These are phyloP conservation scores for Calocera viscosa DNA, from an alignment of 768 basidiomycete genomes.

Conservation along the genomic window DNA sequence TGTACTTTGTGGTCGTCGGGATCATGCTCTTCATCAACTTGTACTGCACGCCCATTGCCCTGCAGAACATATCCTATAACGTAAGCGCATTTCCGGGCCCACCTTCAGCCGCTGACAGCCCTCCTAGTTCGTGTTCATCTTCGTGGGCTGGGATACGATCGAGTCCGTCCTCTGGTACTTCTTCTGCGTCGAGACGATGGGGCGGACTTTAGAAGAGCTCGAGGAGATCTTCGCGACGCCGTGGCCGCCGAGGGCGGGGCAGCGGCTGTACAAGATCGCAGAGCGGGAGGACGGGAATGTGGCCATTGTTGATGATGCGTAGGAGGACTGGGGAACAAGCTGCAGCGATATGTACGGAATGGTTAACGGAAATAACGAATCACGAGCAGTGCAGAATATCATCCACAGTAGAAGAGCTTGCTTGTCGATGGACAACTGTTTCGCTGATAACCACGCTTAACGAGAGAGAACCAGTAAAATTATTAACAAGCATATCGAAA, in stretches of 20 bases:
- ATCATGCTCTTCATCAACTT: slow-evolving; percentile 24
- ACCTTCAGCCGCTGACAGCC: slow-evolving; percentile 38
- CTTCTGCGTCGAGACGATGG: slow-evolving; percentile 25
- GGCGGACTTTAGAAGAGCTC: slow-evolving; percentile 18
- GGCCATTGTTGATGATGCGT: slow-evolving; percentile 15
- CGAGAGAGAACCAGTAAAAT: background rate
- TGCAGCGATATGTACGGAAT: no score
- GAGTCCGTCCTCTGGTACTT: slow-evolving; percentile 25
- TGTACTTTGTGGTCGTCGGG: slow-evolving; percentile 22
- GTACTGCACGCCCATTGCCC: slow-evolving; percentile 24
- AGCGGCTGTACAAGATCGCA: background rate
- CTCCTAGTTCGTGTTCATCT: slow-evolving; percentile 17
- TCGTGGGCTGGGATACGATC: slow-evolving; percentile 23
- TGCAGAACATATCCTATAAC: slow-evolving; percentile 17
- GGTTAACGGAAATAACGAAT: no score
- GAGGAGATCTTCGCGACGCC: slow-evolving; percentile 12
- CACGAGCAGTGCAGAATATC: no score
- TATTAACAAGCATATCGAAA: slow-evolving; percentile 9
- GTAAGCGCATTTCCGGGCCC: slow-evolving; percentile 13
- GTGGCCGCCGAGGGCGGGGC: background rate
- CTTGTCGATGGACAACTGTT: no score
- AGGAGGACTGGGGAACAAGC: no score
- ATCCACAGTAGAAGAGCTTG: no score
- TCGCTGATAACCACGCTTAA: no score
- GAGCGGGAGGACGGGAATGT: slow-evolving; percentile 15